These are phyloP conservation scores for Phytopythium oedochilum DNA, from an alignment of 352 stramenopile genomes.

Conservation along the genomic window DNA sequence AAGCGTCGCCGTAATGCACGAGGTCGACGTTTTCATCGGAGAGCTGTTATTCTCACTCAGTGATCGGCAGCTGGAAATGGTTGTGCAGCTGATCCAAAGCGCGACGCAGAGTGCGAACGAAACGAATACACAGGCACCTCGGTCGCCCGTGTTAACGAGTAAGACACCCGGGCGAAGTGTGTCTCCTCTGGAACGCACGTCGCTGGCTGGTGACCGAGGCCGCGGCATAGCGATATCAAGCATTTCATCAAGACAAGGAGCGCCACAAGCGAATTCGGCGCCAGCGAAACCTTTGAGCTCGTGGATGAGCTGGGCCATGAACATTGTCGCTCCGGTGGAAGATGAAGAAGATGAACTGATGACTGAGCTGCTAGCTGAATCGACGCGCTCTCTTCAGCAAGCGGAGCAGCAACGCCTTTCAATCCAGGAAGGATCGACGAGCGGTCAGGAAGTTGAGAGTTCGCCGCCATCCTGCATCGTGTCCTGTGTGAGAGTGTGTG, in stretches of 20 bases:
- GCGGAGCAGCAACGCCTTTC: slow-evolving; percentile 7
- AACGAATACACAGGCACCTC: slow-evolving; percentile 1
- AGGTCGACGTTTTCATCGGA: slow-evolving; percentile 66
- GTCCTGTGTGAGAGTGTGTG: slow-evolving; percentile 49
- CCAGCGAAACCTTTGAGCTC: slow-evolving; percentile 20
- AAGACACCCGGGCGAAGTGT: neutral
- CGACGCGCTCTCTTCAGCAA: slow-evolving; percentile 41
- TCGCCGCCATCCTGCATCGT: slow-evolving; percentile 16
- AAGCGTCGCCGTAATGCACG: slow-evolving; percentile 38
- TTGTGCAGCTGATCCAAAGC: slow-evolving; percentile 57
- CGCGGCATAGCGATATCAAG: neutral
- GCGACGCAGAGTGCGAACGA: slow-evolving; percentile 25
- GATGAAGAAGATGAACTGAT: slow-evolving; percentile 65
- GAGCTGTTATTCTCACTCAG: slow-evolving; percentile 78
- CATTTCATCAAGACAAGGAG: neutral
- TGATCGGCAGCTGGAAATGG: slow-evolving; percentile 77
- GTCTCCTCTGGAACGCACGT: neutral
- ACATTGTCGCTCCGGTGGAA: slow-evolving; percentile 36
- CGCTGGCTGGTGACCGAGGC: neutral
- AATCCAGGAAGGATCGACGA: slow-evolving; percentile 11
- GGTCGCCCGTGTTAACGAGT: neutral
- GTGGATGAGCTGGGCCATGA: slow-evolving; percentile 75
- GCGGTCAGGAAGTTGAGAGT: slow-evolving; percentile 7
- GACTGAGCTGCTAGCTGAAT: slow-evolving; percentile 64
- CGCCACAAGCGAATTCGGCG: neutral